These are phyloP conservation scores for Paspalum vaginatum DNA, from an alignment of 176 grass and related monocot genomes.

Conservation along the genomic window DNA sequence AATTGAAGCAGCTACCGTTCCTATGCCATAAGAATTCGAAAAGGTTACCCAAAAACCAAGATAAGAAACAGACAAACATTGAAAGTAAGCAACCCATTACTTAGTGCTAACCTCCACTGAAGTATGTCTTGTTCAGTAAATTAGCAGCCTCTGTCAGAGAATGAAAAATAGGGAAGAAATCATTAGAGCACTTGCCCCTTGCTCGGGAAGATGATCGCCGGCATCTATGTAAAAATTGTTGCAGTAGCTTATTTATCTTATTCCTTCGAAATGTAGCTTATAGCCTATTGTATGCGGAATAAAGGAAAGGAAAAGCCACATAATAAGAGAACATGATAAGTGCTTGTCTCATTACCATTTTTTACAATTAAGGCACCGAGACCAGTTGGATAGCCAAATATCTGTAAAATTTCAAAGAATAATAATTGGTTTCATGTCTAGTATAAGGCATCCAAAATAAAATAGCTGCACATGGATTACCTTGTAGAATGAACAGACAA, in stretches of 20 bases:
- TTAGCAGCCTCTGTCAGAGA: conserved; percentile 74
- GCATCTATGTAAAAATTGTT: conserved; percentile 2
- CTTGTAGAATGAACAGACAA: conserved; percentile 98
- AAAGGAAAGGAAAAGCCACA: not conserved
- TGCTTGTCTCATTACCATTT: conserved; percentile 62
- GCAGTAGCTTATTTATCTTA: conserved; percentile 13
- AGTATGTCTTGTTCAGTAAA: conserved; percentile 85
- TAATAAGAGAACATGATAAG: conserved; percentile 29
- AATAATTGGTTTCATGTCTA: conserved; percentile 37
- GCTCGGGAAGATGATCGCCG: not conserved
- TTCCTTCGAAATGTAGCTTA: conserved; percentile 25
- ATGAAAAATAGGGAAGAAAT: conserved; percentile 36
- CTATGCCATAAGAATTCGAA: conserved; percentile 46
- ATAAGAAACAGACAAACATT: not conserved
- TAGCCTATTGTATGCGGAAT: conserved; percentile 1
- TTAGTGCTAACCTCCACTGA: conserved; percentile 76
- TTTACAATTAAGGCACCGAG: conserved; percentile 89
- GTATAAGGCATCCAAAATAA: conserved; percentile 20
- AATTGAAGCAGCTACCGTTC: conserved; percentile 88
- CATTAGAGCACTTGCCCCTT: conserved; percentile 26
- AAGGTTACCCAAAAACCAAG: conserved; percentile 29
- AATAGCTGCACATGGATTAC: conserved; percentile 46
- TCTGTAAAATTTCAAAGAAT: conserved; percentile 60
- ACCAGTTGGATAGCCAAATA: conserved; percentile 99
- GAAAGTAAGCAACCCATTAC: conserved; percentile 32